These are phyloP conservation scores for Citrus unshiu DNA, from an alignment of 345 rosid species.

Conservation along the genomic window DNA sequence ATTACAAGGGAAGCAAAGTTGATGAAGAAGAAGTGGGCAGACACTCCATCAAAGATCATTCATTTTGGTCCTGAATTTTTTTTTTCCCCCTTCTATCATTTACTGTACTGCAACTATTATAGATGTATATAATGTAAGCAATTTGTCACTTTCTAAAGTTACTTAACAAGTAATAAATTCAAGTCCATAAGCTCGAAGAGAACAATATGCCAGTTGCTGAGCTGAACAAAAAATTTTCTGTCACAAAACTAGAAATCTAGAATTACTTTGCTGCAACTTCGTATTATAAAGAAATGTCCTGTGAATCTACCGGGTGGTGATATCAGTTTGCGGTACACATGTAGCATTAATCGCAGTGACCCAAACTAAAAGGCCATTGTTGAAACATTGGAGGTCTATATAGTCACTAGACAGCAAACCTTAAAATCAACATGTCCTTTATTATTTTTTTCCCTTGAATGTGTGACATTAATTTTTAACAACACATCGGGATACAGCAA, in stretches of 20 bases:
- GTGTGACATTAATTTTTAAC: too few species aligned
- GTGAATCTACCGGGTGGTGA: too few species aligned
- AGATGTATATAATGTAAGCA: not conserved
- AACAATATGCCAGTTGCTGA: not conserved
- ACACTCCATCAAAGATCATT: conserved; percentile 25
- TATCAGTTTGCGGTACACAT: too few species aligned
- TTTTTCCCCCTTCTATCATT: not conserved
- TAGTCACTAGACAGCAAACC: too few species aligned
- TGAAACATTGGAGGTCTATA: too few species aligned
- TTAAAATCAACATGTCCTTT: too few species aligned
- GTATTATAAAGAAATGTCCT: not conserved
- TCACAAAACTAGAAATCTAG: not conserved
- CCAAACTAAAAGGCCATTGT: too few species aligned
- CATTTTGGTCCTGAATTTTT: conserved; percentile 43
- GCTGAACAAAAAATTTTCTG: not conserved
- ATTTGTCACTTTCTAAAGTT: not conserved
- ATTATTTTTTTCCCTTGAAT: too few species aligned
- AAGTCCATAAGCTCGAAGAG: not conserved
- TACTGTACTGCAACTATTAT: not conserved
- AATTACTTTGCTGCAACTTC: not conserved
- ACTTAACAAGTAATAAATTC: not conserved
- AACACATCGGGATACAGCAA: too few species aligned
- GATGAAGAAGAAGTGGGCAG: conserved; percentile 12
- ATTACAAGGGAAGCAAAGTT: conserved; percentile 28
- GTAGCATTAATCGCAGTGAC: too few species aligned